phyloP scores from a whole-genome alignment of 2,329 filamentous ascomycete genomes.

The Aspergillus jensenii region DNA sequence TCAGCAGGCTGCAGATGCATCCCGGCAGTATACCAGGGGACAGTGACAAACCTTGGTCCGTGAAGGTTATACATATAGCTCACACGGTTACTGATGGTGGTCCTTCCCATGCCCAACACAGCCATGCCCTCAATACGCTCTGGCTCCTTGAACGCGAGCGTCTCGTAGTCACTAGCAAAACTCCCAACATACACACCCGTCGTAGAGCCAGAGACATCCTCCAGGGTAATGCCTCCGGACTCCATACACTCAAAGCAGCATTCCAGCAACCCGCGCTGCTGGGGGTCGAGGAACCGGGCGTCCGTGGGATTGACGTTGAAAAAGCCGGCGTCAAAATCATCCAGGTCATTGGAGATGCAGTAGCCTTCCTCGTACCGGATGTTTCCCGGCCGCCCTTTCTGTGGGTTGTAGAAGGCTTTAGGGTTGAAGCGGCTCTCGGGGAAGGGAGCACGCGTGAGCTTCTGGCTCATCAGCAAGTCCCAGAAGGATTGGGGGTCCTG shows the following conservation, averaged over 20 bases:
- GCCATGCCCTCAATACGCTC: slow-evolving; percentile 10
- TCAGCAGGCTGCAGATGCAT: neutral
- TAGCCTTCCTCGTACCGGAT: neutral
- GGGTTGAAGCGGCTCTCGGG: slow-evolving; percentile 1
- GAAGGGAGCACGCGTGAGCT: neutral
- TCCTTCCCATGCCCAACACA: slow-evolving; percentile 13
- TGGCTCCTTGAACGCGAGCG: slow-evolving; percentile 17
- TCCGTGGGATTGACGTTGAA: slow-evolving; percentile 11
- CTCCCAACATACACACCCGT: slow-evolving; percentile 19
- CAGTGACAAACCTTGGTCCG: slow-evolving; percentile 24
- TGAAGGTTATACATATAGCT: slow-evolving; percentile 37
- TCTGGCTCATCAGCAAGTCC: neutral
- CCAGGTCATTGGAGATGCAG: slow-evolving; percentile 5
- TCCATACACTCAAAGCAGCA: slow-evolving; percentile 11
- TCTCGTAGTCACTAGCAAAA: slow-evolving; percentile 18
- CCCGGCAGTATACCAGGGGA: neutral
- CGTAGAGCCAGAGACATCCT: neutral
- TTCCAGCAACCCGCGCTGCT: slow-evolving; percentile 14
- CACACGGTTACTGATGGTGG: slow-evolving; percentile 24
- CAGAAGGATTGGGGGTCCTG: neutral
- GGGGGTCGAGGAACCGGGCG: slow-evolving; percentile 18
- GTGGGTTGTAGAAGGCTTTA: slow-evolving; percentile 1
- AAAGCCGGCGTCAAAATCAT: slow-evolving; percentile 8
- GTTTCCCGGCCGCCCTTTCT: neutral
- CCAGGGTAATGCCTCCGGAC: neutral